Evolutionary conservation across 2,329 filamentous ascomycete genomes (phyloP), one percentile per base, ranked within the genome.

Genomic region (Xylogone sp.): DNA sequence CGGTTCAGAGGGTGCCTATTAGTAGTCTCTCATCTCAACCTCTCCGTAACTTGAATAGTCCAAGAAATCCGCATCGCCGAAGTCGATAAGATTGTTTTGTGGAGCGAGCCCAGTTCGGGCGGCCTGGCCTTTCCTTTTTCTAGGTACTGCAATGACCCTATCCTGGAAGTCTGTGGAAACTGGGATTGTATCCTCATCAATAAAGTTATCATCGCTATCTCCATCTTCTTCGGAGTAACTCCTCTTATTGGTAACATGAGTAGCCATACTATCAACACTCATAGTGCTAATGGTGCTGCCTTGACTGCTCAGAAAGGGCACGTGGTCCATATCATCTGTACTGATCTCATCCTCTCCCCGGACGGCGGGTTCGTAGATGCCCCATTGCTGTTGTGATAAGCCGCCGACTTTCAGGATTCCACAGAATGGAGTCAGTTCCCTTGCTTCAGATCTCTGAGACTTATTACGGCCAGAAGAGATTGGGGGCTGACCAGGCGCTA

Each of bases 381-480:
- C 52, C 48, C 55, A 56, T 16, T 56, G n/a, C n/a, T n/a, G 56
- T 29, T 62, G 56, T 13, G 90, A 86, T 42, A 86, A 71, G 0
- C 88, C 88, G 39, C 88, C 88, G 51, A 88, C 76, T 62, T 85
- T 90, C 71, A 90, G 79, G 58, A 94, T 77, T 21, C 89, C 90
- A 65, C 89, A 93, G 65, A 91, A 95, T 0, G 90, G 90, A 7
- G 86, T 73, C 3, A 96, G 75, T 65, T 94, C 90, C 27, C 79
- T 74, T 31, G 71, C 68, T 6, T 64, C 56, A 4, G 60, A 62
- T 55, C 56, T 50, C 62, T 47, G 2, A 59, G 57, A 6, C 65
- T 64, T 2, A n/a, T n/a, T n/a, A 59, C 59, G 21, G 57, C 50
- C 34, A 44, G 46, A 20, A 42, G 63, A 59, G 13, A 66, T 56